These are phyloP conservation scores for Colletotrichum liaoningense DNA, from an alignment of 2,329 filamentous ascomycete species.

Conservation along the genomic window DNA sequence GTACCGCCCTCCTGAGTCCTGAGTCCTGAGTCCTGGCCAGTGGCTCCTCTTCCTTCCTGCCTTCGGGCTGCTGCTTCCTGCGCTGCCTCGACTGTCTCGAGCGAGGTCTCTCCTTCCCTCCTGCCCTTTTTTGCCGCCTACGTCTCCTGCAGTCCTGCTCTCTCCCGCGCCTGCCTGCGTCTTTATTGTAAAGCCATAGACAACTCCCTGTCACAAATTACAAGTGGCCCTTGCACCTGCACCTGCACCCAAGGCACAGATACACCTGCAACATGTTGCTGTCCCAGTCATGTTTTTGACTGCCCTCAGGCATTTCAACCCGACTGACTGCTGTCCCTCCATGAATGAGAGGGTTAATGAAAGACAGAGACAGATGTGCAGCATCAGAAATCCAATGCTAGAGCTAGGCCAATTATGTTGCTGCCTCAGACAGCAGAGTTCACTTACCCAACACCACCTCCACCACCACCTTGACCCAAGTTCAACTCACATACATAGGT, in stretches of 20 bases:
- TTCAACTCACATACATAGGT: not conserved
- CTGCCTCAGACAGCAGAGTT: not conserved
- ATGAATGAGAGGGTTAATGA: not conserved
- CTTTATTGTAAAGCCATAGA: not conserved
- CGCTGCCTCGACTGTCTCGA: not conserved
- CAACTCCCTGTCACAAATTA: not conserved
- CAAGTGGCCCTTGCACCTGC: conserved; percentile 10
- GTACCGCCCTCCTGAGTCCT: not conserved
- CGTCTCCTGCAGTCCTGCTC: not conserved
- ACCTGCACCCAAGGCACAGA: not conserved
- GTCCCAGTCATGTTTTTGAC: not conserved
- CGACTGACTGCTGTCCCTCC: not conserved
- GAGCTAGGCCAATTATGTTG: not conserved
- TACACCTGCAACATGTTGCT: not conserved
- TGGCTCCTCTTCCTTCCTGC: not conserved
- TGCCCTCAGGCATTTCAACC: not conserved
- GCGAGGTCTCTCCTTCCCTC: not conserved
- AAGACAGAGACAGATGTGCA: not conserved
- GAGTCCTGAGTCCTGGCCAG: not conserved
- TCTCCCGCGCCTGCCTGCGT: not conserved
- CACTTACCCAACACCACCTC: not conserved
- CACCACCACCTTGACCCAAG: not conserved
- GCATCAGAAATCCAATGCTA: not conserved
- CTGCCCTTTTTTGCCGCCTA: not conserved
- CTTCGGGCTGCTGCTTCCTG: not conserved